Conservation (phyloP, 352 stramenopile genomes). For the Globisporangium nagaii region DNA sequence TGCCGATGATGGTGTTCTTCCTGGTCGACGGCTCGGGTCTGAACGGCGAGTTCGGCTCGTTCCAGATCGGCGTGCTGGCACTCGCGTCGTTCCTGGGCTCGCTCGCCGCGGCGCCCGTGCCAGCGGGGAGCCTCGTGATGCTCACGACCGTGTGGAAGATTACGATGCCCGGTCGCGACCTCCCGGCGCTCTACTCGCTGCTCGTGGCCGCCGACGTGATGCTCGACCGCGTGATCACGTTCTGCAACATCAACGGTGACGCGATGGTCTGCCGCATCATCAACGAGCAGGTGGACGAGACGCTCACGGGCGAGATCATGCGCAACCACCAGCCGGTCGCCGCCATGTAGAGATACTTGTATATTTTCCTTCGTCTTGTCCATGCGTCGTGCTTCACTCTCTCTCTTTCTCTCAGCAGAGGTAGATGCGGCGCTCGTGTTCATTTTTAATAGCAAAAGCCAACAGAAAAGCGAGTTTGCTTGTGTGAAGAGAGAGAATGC, state of each 20-base stretch:
- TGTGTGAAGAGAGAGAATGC: too few species aligned
- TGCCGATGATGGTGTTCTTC: slow-evolving; percentile 69
- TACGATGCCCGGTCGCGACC: slow-evolving; percentile 36
- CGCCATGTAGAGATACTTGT: slow-evolving; percentile 9
- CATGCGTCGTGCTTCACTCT: background rate
- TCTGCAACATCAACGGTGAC: slow-evolving; percentile 73
- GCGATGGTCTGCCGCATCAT: slow-evolving; percentile 71
- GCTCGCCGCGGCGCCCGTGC: slow-evolving; percentile 54
- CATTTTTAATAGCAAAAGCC: background rate
- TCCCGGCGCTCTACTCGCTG: slow-evolving; percentile 59
- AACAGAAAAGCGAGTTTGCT: too few species aligned
- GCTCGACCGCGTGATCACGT: slow-evolving; percentile 63
- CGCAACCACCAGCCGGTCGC: slow-evolving; percentile 15
- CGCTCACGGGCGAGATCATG: slow-evolving; percentile 15
- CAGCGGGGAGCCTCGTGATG: slow-evolving; percentile 51
- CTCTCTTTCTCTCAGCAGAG: background rate
- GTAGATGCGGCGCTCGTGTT: background rate
- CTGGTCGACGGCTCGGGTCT: slow-evolving; percentile 56
- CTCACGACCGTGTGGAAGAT: slow-evolving; percentile 72
- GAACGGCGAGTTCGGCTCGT: slow-evolving; percentile 20
- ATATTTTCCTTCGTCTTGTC: background rate
- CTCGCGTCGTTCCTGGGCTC: slow-evolving; percentile 57
- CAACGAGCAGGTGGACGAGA: slow-evolving; percentile 36
- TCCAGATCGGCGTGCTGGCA: slow-evolving; percentile 40
- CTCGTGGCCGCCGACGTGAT: slow-evolving; percentile 65